Evolutionary conservation across 331 rosid species (phyloP), one percentile per base, ranked within the genome.

Genomic region (Malus hybrid): DNA sequence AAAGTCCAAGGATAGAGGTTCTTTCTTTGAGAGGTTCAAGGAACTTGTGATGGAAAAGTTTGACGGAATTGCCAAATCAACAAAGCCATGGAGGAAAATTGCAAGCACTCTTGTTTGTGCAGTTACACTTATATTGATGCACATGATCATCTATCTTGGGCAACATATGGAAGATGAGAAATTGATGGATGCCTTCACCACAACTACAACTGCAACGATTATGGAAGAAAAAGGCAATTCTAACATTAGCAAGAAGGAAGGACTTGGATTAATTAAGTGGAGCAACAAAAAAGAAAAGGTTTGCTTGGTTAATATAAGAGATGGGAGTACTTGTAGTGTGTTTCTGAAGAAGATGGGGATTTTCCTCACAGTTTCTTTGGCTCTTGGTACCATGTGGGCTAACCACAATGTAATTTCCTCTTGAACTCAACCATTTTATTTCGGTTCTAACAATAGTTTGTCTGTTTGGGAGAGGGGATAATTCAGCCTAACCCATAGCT

Each of bases 341-440:
- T 67, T 89, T 26, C 74, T 85, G 90, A 92, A 86, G 90, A 92
- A 88, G 72, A 81, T 88, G 73, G 89, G 90, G 77, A 82, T 90
- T 80, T 90, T 90, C 79, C 89, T 91, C 42, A 79, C 91, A 19
- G 73, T 90, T 75, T 88, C 93, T 33, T 82, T 90, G 80, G 97
- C 96, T 88, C 85, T 94, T 72, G 84, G 91, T 86, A 86, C 93
- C 71, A 82, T 92, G 88, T 94, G 97, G 96, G 94, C 83, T 80
- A 91, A 91, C 77, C 87, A 85, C 80, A 72, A 70, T 48, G 83
- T 78, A 64, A 79, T 82, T 75, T 58, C 68, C 73, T 44, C 83
- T 78, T 87, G 79, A 68, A 33, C 66, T 66, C 62, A 7, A n/a
- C 62, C 7, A 20, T 61, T 65, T 73, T 70, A 56, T 71, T 46